These are phyloP conservation scores for Trypanosoma caninum DNA, from an alignment of 208 protist species.

Conservation along the genomic window DNA sequence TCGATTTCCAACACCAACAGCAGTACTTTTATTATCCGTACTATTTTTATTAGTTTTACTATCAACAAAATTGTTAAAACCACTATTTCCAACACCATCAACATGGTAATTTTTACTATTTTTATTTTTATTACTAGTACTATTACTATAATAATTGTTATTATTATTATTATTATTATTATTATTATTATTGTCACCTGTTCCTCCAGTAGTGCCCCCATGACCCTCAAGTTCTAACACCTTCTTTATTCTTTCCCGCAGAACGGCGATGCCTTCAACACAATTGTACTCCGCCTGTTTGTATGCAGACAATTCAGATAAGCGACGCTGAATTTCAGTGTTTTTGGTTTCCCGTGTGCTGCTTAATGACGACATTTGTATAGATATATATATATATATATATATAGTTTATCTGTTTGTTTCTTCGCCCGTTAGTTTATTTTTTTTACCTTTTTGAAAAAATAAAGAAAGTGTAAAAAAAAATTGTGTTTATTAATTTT, in stretches of 20 bases:
- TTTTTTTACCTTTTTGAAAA: no score
- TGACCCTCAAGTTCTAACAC: conserved; percentile 6
- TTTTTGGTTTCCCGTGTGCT: not conserved
- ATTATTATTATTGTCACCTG: not conserved
- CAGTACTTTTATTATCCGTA: not conserved
- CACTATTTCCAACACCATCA: not conserved
- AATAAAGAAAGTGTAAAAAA: no score
- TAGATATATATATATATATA: no score
- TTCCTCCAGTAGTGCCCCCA: not conserved
- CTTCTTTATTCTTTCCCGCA: conserved; percentile 32
- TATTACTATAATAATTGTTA: not conserved
- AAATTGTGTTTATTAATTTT: no score
- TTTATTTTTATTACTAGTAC: not conserved
- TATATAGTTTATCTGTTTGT: not conserved
- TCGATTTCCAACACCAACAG: not conserved
- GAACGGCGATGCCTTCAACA: conserved; percentile 39
- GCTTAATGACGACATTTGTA: no score
- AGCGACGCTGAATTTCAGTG: conserved; percentile 14
- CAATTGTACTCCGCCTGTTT: conserved; percentile 51
- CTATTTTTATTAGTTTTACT: not conserved
- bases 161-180: conserved; percentile 3
- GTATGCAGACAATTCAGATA: conserved; percentile 40
- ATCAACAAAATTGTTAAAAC: not conserved
- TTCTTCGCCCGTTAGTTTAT: not conserved
- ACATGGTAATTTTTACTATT: not conserved